These are phyloP conservation scores for Mortierella antarctica DNA, from an alignment of 192 early-diverging fungal genomes.

Conservation along the genomic window DNA sequence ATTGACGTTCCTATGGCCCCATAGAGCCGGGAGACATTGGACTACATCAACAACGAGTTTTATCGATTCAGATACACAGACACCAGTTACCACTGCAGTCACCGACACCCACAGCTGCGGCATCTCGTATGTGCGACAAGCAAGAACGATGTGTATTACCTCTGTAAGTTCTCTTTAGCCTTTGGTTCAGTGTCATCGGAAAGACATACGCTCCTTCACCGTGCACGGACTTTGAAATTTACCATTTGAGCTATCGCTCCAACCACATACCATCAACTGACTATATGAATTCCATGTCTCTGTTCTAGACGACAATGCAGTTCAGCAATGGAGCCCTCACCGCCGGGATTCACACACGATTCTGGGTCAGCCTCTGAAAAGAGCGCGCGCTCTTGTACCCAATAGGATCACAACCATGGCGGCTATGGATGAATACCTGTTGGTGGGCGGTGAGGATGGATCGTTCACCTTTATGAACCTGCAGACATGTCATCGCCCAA, in stretches of 20 bases:
- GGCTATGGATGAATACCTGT: conserved; percentile 23
- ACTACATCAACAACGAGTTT: conserved; percentile 29
- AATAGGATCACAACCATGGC: conserved; percentile 38
- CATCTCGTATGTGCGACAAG: conserved; percentile 39
- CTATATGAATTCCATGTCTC: neutral
- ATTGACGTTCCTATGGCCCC: neutral
- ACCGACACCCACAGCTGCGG: conserved; percentile 40
- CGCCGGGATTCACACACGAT: conserved; percentile 39
- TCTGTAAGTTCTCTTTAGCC: conserved; percentile 10
- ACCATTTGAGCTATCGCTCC: too few relatives aligned
- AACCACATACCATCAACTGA: too few relatives aligned
- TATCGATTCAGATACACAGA: conserved; percentile 47
- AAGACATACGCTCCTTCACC: neutral
- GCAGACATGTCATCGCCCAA: conserved; percentile 17
- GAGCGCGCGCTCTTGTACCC: neutral
- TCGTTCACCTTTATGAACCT: conserved; percentile 35
- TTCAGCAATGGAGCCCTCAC: conserved; percentile 61
- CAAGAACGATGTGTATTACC: conserved; percentile 50
- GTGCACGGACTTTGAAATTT: too few relatives aligned
- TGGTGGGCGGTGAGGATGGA: conserved; percentile 41
- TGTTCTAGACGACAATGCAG: conserved; percentile 48
- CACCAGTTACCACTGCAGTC: conserved; percentile 41
- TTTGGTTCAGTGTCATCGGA: neutral
- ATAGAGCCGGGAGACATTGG: conserved; percentile 27
- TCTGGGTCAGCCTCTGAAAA: conserved; percentile 27